These are phyloP conservation scores for Penicillium brevicompactum DNA, from an alignment of 2,329 filamentous ascomycete species.

Conservation along the genomic window DNA sequence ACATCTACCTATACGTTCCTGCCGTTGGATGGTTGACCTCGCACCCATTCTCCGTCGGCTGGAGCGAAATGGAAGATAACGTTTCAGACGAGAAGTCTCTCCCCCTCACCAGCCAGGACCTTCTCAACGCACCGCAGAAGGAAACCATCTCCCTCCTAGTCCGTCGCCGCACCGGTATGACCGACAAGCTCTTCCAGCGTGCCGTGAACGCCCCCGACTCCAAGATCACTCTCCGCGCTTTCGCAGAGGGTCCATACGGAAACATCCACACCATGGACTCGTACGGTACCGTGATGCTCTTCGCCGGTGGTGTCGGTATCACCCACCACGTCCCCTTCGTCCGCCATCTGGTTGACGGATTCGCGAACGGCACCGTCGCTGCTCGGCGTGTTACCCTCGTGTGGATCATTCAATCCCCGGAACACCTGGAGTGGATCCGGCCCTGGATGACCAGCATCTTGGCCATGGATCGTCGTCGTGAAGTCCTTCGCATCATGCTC, in stretches of 20 bases:
- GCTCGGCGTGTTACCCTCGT: slow-evolving; percentile 80
- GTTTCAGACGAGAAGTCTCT: slow-evolving; percentile 43
- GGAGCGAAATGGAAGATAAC: slow-evolving; percentile 63
- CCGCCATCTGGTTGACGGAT: slow-evolving; percentile 71
- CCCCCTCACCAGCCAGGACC: slow-evolving; percentile 53
- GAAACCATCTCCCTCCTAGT: slow-evolving; percentile 78
- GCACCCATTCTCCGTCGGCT: slow-evolving; percentile 78
- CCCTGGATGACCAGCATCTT: slow-evolving; percentile 82
- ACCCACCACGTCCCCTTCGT: slow-evolving; percentile 92
- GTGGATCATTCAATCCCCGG: slow-evolving; percentile 89
- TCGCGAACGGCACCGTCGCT: slow-evolving; percentile 71
- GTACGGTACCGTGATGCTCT: slow-evolving; percentile 87
- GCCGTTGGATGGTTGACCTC: slow-evolving; percentile 69
- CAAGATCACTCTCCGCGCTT: slow-evolving; percentile 66
- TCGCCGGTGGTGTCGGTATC: slow-evolving; percentile 91
- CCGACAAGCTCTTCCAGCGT: slow-evolving; percentile 74
- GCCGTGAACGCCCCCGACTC: slow-evolving; percentile 59
- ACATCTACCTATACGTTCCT: slow-evolving; percentile 73
- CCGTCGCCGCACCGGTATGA: slow-evolving; percentile 85
- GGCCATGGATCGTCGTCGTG: slow-evolving; percentile 75
- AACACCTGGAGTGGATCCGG: slow-evolving; percentile 89
- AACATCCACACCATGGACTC: slow-evolving; percentile 83
- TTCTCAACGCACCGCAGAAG: slow-evolving; percentile 49
- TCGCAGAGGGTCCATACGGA: slow-evolving; percentile 87
- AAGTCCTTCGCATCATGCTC: slow-evolving; percentile 81